These are phyloP conservation scores for Apiospora arundinis DNA, from an alignment of 2,329 filamentous ascomycete species.

Conservation along the genomic window DNA sequence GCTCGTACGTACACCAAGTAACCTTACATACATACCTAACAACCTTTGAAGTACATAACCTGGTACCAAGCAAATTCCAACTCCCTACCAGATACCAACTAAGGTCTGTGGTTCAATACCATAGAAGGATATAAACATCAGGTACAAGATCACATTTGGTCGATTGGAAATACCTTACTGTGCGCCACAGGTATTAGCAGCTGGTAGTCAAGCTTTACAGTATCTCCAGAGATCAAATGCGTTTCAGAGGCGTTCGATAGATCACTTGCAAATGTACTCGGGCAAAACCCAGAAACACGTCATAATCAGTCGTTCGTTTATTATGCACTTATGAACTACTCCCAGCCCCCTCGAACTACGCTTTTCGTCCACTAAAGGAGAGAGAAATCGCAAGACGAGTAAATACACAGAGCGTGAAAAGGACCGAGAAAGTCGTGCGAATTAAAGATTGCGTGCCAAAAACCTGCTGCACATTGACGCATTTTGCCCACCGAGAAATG, in stretches of 20 bases:
- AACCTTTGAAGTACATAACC: too few relatives aligned
- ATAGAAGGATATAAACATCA: too few relatives aligned
- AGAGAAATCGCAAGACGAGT: conserved; percentile 15
- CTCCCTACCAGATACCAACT: too few relatives aligned
- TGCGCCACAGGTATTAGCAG: too few relatives aligned
- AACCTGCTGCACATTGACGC: conserved; percentile 16
- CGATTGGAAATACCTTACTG: too few relatives aligned
- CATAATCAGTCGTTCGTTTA: conserved; percentile 19
- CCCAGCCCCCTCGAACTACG: conserved; percentile 20
- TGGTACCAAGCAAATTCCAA: too few relatives aligned
- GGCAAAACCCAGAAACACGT: neutral
- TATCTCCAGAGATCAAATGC: too few relatives aligned
- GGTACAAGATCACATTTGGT: too few relatives aligned
- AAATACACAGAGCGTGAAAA: conserved; percentile 23
- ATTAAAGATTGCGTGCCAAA: conserved; percentile 23
- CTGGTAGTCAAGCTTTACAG: too few relatives aligned
- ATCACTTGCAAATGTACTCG: conserved; percentile 1
- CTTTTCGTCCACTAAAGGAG: conserved; percentile 6
- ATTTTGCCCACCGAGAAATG: conserved; percentile 18
- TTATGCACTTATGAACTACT: conserved; percentile 21
- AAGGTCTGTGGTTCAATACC: too few relatives aligned
- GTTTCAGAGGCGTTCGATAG: neutral
- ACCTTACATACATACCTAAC: too few relatives aligned
- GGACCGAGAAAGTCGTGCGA: conserved; percentile 21
- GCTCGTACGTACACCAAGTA: too few relatives aligned